These are phyloP conservation scores for Saturnispora bothae DNA, from an alignment of 805 yeast species.

Conservation along the genomic window DNA sequence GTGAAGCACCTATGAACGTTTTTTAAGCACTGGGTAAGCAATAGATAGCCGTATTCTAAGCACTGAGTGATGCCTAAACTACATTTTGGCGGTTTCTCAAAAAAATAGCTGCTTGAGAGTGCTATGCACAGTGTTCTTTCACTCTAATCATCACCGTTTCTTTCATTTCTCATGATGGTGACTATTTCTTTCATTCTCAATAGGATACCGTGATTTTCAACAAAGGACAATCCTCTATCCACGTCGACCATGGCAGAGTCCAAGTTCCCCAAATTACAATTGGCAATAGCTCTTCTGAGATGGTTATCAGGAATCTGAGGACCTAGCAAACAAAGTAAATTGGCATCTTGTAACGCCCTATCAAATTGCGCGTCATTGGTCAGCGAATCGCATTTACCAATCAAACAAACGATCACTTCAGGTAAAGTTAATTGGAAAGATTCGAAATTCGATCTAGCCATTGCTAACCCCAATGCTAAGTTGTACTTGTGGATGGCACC, in stretches of 20 bases:
- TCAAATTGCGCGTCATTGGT: slow-evolving; percentile 43
- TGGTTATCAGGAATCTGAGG: slow-evolving; percentile 58
- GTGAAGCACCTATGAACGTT: no score
- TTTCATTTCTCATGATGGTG: slow-evolving; percentile 39
- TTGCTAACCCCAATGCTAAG: slow-evolving; percentile 57
- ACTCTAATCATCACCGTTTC: slow-evolving; percentile 45
- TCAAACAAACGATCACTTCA: slow-evolving; percentile 54
- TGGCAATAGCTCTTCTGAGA: slow-evolving; percentile 59
- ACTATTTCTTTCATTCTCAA: slow-evolving; percentile 38
- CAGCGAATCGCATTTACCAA: slow-evolving; percentile 63
- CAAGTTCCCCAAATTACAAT: slow-evolving; percentile 49
- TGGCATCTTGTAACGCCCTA: slow-evolving; percentile 61
- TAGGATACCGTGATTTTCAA: slow-evolving; percentile 41
- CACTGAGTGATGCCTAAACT: no score
- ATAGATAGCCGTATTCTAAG: no score
- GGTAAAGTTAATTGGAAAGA: slow-evolving; percentile 62
- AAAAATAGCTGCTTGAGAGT: no score
- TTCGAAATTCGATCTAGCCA: slow-evolving; percentile 63
- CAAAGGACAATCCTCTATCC: slow-evolving; percentile 65
- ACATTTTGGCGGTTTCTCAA: no score
- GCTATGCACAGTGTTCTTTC: no score
- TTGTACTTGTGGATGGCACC: slow-evolving; percentile 57
- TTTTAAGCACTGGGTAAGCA: no score
- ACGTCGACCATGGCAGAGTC: slow-evolving; percentile 54
- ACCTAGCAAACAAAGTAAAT: slow-evolving; percentile 49